Evolutionary conservation across 768 basidiomycete species (phyloP), one percentile per base, ranked within the genome.

Genomic region (Boletus rubescentipes): DNA sequence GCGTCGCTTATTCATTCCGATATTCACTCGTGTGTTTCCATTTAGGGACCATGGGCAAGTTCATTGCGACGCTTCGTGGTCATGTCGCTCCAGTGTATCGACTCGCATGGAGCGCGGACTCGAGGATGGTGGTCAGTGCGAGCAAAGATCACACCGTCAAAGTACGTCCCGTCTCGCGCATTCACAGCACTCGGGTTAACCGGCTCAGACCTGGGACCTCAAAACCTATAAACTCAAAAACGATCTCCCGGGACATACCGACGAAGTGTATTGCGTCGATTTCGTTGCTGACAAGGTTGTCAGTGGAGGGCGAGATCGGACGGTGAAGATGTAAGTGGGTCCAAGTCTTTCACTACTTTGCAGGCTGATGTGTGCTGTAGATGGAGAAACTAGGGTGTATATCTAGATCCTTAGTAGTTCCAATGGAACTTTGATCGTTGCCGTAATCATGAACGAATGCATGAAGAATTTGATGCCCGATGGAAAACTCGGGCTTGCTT

Each of bases 281-380:
- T 99, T 97, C 67, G 95, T 99, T 2, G 95, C 94, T 1, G 96
- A 99, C 75, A 99, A 99, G 70, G 82, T 98, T n/a, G 93, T 97
- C 59, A 96, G 93, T 66, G 96, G 95, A n/a, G 96, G 96, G 14
- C 76, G 89, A 40, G 96, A 98, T 73, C 83, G 85, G 62, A 88
- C 84, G 18, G 84, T 98, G 11, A 97, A 97, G 75, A 98, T 98
- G 92, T 97, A 66, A 61, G 91, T 42, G 5, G 20, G 20, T 75
- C 16, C 1, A 12, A 10, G 8, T 47, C 16, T 6, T 3, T 31
- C 15, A 0, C 26, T 35, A 5, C 14, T 26, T 45, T 23, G 9
- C 21, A 18, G 15, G 12, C 53, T 57, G 29, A 64, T 29, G 23
- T 7, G 18, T n/a, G 18, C 5, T 55, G 7, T 46, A 70, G 68